These are phyloP conservation scores for Xylariaceae sp. DNA, from an alignment of 2,329 filamentous ascomycete genomes.

Conservation along the genomic window DNA sequence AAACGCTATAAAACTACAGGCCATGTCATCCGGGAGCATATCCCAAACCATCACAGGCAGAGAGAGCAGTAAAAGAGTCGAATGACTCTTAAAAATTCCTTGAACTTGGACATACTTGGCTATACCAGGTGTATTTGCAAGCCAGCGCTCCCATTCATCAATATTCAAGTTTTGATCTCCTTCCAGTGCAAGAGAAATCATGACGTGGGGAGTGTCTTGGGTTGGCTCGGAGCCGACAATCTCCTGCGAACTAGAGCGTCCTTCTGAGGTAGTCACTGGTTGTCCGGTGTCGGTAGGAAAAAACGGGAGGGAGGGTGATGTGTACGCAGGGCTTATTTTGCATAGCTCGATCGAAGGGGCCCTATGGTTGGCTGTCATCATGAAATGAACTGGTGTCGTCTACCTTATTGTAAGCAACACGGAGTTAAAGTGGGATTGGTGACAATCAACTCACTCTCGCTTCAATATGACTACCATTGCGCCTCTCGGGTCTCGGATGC, in stretches of 20 bases:
- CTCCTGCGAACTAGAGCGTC: conserved; percentile 27
- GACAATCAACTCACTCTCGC: conserved; percentile 34
- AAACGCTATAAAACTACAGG: conserved; percentile 57
- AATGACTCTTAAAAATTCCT: conserved; percentile 61
- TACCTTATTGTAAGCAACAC: too few relatives aligned
- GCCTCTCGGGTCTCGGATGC: conserved; percentile 55
- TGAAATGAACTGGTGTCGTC: conserved; percentile 60
- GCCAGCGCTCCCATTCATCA: conserved; percentile 59
- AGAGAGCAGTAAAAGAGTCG: conserved; percentile 55
- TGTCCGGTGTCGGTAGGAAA: conserved; percentile 24
- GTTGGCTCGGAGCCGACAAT: conserved; percentile 43
- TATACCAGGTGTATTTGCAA: conserved; percentile 53
- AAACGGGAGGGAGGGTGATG: conserved; percentile 38
- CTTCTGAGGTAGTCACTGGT: conserved; percentile 23
- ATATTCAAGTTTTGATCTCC: conserved; percentile 56
- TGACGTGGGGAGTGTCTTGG: conserved; percentile 57
- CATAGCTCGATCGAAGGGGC: conserved; percentile 57
- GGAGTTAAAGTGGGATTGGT: too few relatives aligned
- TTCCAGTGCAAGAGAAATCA: conserved; percentile 59
- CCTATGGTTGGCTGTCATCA: conserved; percentile 61
- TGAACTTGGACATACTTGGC: conserved; percentile 61
- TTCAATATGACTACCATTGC: conserved; percentile 57
- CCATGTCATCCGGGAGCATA: conserved; percentile 55
- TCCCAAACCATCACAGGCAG: conserved; percentile 61
- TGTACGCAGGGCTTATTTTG: conserved; percentile 35